A percentile compares a stretch with the other conserved stretches of the same genome.
phyloP scores from a whole-genome alignment of 306 rosid species.

The Gastrolobium villosum region DNA sequence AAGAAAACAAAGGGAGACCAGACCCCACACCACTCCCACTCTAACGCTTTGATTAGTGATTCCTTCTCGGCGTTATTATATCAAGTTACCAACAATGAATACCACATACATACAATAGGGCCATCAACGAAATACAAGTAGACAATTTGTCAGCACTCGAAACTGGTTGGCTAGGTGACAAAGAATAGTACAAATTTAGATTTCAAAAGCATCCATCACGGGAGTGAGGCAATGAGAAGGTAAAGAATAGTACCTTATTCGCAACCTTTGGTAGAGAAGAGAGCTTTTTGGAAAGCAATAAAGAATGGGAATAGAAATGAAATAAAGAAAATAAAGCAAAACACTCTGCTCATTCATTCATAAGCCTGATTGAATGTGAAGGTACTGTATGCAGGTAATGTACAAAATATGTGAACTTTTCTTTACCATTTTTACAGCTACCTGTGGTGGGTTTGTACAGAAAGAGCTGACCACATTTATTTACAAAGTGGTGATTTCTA shows the following conservation, averaged over 20 bases:
- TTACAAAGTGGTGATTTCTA: slow-evolving; percentile 42
- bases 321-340: slow-evolving; percentile 23
- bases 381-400: slow-evolving; percentile 43
- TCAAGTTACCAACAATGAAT: slow-evolving; percentile 37
- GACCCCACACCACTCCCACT: slow-evolving; percentile 42
- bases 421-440: slow-evolving; percentile 51
- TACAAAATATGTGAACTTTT: slow-evolving; percentile 41
- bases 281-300: slow-evolving; percentile 31
- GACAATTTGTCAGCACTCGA: slow-evolving; percentile 50
- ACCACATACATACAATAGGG: slow-evolving; percentile 43
- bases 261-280: slow-evolving; percentile 32
- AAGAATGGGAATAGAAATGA: slow-evolving; percentile 12
- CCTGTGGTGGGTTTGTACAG: slow-evolving; percentile 48
- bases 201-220: slow-evolving; percentile 52
- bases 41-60: slow-evolving; percentile 37
- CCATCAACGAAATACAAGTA: slow-evolving; percentile 45
- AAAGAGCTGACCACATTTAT: slow-evolving; percentile 39
- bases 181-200: slow-evolving; percentile 39
- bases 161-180: slow-evolving; percentile 42
- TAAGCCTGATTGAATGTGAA: slow-evolving; percentile 43
- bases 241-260: neutral
- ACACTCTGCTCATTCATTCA: slow-evolving; percentile 27
- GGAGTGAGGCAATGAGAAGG: slow-evolving; percentile 27
- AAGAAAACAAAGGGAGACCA: slow-evolving; percentile 46
- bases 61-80: slow-evolving; percentile 35